Percentiles rank a stretch among this genome's conserved stretches.
Conservation (phyloP, 176 grass and related monocot species). For the Carex cristatella region DNA sequence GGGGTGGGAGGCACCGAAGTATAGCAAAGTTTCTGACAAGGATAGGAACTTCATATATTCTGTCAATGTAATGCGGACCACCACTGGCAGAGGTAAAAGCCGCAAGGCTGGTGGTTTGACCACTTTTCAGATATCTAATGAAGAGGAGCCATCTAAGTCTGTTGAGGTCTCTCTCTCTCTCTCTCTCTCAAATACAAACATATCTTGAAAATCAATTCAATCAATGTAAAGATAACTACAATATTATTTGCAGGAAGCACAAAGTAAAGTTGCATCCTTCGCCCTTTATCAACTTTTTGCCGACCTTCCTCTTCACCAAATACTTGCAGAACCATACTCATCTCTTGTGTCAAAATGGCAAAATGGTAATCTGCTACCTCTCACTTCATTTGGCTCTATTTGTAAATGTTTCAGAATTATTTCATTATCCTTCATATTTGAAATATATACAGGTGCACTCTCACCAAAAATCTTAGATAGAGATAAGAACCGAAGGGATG, state of each 20-base stretch:
- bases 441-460: conserved; percentile 43
- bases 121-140: conserved; percentile 60
- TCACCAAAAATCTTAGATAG: conserved; percentile 53
- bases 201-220: conserved; percentile 1
- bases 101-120: conserved; percentile 89
- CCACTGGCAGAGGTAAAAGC: conserved; percentile 87
- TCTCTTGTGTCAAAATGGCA: conserved; percentile 87
- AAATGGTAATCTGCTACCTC: conserved; percentile 50
- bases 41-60: conserved; percentile 69
- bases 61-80: conserved; percentile 70
- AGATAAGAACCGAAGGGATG: conserved; percentile 63
- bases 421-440: conserved; percentile 16
- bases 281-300: conserved; percentile 86
- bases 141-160: conserved; percentile 57
- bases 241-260: conserved; percentile 53
- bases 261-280: conserved; percentile 76
- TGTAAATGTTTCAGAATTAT: not conserved
- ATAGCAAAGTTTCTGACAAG: conserved; percentile 79
- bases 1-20: conserved; percentile 89
- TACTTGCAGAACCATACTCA: conserved; percentile 76
- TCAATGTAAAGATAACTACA: not conserved
- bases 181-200: not conserved
- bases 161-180: conserved; percentile 55
- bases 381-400: conserved; percentile 13
- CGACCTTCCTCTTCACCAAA: conserved; percentile 70